Evolutionary conservation across 305 asterid species (phyloP).

Genomic region (Solanum hybrid): DNA sequence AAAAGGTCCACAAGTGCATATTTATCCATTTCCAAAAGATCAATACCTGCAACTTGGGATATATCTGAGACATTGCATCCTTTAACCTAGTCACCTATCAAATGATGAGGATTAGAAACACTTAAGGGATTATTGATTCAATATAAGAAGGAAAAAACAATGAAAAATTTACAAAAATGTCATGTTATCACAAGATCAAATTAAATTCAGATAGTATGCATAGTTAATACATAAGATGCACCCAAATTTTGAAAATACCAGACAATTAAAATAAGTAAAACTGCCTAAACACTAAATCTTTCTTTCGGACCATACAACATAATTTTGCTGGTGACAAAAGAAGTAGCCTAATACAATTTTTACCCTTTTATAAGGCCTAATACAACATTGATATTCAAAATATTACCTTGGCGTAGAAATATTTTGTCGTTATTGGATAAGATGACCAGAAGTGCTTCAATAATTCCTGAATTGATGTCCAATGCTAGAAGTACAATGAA

Average conservation of each 20-base stretch:
- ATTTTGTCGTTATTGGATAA: slow-evolving; percentile 77
- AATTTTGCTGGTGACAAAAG: not conserved
- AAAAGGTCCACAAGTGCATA: not conserved
- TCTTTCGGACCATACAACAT: not conserved
- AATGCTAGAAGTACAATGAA: slow-evolving; percentile 48
- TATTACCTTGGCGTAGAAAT: slow-evolving; percentile 63
- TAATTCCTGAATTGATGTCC: slow-evolving; percentile 84
- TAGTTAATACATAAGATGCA: not conserved
- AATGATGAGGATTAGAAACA: not conserved
- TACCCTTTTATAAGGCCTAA: not conserved
- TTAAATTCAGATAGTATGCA: not conserved
- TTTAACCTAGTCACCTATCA: slow-evolving; percentile 70
- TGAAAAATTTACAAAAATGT: not conserved
- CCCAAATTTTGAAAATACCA: not conserved
- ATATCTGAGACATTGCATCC: slow-evolving; percentile 82
- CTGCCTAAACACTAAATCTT: not conserved
- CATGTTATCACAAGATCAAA: not conserved
- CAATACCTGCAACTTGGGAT: slow-evolving; percentile 82
- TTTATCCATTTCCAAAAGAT: not conserved
- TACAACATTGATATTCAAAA: not conserved
- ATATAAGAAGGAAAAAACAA: not conserved
- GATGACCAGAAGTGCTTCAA: slow-evolving; percentile 97
- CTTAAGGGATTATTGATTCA: not conserved
- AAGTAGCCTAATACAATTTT: not conserved
- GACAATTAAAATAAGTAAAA: not conserved